Evolutionary conservation across 2,329 filamentous ascomycete species (phyloP).

Genomic region (Coniosporium tulheliwenetii): DNA sequence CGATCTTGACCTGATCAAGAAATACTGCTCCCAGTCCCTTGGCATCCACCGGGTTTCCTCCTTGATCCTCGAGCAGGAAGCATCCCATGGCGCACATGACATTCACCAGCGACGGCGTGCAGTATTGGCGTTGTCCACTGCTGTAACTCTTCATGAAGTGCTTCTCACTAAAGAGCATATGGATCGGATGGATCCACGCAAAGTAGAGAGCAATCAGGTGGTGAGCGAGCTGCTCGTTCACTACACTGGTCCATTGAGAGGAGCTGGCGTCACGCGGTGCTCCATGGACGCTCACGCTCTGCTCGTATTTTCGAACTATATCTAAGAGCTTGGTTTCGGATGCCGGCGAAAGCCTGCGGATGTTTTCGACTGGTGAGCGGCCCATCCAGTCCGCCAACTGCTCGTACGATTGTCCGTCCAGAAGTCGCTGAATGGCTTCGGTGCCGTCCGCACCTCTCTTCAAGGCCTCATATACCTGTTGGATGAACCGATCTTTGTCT

Average conservation of each 20-base stretch:
- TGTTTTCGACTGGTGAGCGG: slow-evolving; percentile 3
- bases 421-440: slow-evolving; percentile 8
- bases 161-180: slow-evolving; percentile 15
- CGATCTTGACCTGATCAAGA: slow-evolving; percentile 7
- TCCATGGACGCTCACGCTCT: slow-evolving; percentile 1
- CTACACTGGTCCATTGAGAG: slow-evolving; percentile 11
- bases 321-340: slow-evolving; percentile 6
- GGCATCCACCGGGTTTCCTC: slow-evolving; percentile 4
- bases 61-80: slow-evolving; percentile 6
- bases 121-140: slow-evolving; percentile 7
- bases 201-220: slow-evolving; percentile 15
- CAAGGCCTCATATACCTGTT: slow-evolving; percentile 7
- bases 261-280: neutral
- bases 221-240: slow-evolving; percentile 7
- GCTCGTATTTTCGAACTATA: slow-evolving; percentile 4
- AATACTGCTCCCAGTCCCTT: slow-evolving; percentile 9
- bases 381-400: slow-evolving; percentile 9
- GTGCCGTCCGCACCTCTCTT: slow-evolving; percentile 7
- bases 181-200: slow-evolving; percentile 14
- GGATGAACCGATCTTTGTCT: slow-evolving; percentile 5
- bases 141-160: slow-evolving; percentile 10
- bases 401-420: slow-evolving; percentile 7
- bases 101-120: slow-evolving; percentile 12
- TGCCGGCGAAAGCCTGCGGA: slow-evolving; percentile 2
- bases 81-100: slow-evolving; percentile 15